Percentiles rank a stretch among this genome's conserved stretches.
phyloP scores from a whole-genome alignment of 805 yeast genomes.

The Candida pseudoglaebosa region DNA sequence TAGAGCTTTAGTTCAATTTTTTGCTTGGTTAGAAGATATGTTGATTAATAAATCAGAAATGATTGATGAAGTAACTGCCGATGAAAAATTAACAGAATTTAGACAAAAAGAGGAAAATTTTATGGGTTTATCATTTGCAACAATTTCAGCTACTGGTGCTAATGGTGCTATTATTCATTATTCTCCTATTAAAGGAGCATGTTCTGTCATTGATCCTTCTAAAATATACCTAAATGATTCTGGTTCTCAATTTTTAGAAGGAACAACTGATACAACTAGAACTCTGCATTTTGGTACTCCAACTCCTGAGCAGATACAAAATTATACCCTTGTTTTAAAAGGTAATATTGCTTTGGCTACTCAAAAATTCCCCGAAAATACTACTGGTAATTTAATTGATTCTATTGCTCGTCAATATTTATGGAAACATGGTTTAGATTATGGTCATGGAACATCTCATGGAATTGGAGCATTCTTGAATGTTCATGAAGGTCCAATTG shows the following conservation, averaged over 20 bases:
- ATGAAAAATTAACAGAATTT: slow-evolving; percentile 40
- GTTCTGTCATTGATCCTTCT: slow-evolving; percentile 48
- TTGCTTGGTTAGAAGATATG: slow-evolving; percentile 58
- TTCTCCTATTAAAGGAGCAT: slow-evolving; percentile 46
- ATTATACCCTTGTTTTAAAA: slow-evolving; percentile 56
- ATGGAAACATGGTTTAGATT: slow-evolving; percentile 56
- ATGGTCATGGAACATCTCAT: slow-evolving; percentile 63
- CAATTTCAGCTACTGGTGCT: slow-evolving; percentile 72
- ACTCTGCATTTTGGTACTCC: slow-evolving; percentile 54
- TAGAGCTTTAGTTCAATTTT: slow-evolving; percentile 48
- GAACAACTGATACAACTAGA: slow-evolving; percentile 63
- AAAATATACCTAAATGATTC: slow-evolving; percentile 55
- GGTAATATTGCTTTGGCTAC: slow-evolving; percentile 50
- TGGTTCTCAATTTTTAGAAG: slow-evolving; percentile 59
- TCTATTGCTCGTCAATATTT: slow-evolving; percentile 54
- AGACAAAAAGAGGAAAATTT: slow-evolving; percentile 43
- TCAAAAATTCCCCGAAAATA: slow-evolving; percentile 51
- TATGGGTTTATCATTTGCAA: slow-evolving; percentile 66
- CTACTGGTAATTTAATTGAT: slow-evolving; percentile 53
- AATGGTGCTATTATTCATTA: slow-evolving; percentile 79
- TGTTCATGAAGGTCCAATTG: slow-evolving; percentile 63
- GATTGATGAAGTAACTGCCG: slow-evolving; percentile 59
- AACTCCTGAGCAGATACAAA: slow-evolving; percentile 39
- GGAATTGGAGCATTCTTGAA: slow-evolving; percentile 60
- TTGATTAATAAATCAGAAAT: slow-evolving; percentile 36